Conservation (phyloP, 2,329 filamentous ascomycete genomes). For the Aspergillus tamarii region DNA sequence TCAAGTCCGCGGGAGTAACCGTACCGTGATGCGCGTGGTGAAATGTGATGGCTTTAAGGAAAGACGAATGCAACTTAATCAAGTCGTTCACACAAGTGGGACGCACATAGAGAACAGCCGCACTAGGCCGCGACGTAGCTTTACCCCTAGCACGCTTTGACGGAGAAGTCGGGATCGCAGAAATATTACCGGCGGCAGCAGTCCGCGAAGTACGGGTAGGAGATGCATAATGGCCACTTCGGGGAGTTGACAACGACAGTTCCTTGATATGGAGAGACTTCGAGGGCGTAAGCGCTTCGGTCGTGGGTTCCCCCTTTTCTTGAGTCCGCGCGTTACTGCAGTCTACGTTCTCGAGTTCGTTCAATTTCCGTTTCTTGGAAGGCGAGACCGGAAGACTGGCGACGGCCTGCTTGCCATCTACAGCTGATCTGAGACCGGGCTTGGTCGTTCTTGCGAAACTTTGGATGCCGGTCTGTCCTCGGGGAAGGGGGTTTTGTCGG, state of each 20-base stretch:
- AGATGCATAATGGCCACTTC: slow-evolving; percentile 32
- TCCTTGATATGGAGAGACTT: slow-evolving; percentile 38
- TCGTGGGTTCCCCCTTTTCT: slow-evolving; percentile 10
- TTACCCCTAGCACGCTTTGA: slow-evolving; percentile 26
- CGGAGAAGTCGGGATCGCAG: slow-evolving; percentile 25
- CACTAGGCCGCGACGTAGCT: slow-evolving; percentile 12
- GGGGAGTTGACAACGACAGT: slow-evolving; percentile 37
- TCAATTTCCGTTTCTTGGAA: slow-evolving; percentile 46
- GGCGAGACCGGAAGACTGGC: slow-evolving; percentile 36
- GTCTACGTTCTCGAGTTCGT: slow-evolving; percentile 39
- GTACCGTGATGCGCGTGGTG: slow-evolving; percentile 71
- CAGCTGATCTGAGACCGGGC: slow-evolving; percentile 29
- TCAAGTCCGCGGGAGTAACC: slow-evolving; percentile 65
- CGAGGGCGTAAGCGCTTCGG: slow-evolving; percentile 33
- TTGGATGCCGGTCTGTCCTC: slow-evolving; percentile 45
- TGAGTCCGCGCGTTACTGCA: slow-evolving; percentile 18
- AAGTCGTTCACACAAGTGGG: slow-evolving; percentile 53
- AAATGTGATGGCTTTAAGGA: slow-evolving; percentile 69
- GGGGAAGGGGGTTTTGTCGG: slow-evolving; percentile 34
- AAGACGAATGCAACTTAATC: slow-evolving; percentile 65
- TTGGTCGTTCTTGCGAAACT: slow-evolving; percentile 51
- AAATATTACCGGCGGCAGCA: not conserved
- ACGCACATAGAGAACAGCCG: slow-evolving; percentile 28
- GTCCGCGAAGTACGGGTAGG: slow-evolving; percentile 13
- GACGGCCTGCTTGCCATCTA: slow-evolving; percentile 35